Base-by-base conservation (phyloP, 768 basidiomycete species). In the Leccinum imitatum region DNA sequence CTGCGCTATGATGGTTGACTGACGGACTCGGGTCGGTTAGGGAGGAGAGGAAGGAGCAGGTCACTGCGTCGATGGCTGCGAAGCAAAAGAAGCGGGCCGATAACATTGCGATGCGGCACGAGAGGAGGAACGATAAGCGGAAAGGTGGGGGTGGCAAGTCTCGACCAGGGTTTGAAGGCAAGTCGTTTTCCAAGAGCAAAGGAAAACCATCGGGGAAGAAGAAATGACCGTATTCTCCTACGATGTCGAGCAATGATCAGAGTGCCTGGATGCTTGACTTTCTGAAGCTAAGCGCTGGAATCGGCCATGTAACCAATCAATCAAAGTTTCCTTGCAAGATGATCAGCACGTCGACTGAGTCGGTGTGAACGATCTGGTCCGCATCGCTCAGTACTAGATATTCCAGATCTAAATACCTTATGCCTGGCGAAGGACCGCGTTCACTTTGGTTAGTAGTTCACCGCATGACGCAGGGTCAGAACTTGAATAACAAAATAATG, bases 51-150 rank as follows among this genome's bases (percentile, higher is more conserved):
- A 96, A 96, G 72, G 87, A 90, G 58, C 86, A 91, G 39, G 69
- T 94, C 27, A 65, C 81, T 3, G 80, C 85, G 11, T 81, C 87
- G 3, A 90, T 93, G 83, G 90, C 89, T 1, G 90, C 91, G 31
- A 87, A 84, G 71, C 89, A 93, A 75, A 93, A 95, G 79, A 98
- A 98, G 75, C 83, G 94, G 4, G 70, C 85, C 14, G 94, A 96
- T 67, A 98, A 98, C 68, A 90, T 98, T 66, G 90, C 93, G 0
- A 85, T 82, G 78, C 85, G 94, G 17, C 85, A 87, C 58, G 94
- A 98, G 71, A 80, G 89, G 35, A 81, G 82, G 71, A 83, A 80
- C 63, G 85, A 86, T 52, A 86, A 81, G 70, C 76, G 77, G 61
- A 85, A 80, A 77, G 85, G 64, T 53, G 69, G 67, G 62, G 80